Evolutionary conservation across 1,284 basidiomycete species (phyloP), one percentile per base, ranked within the genome.

Genomic region (Ustilago sp.): DNA sequence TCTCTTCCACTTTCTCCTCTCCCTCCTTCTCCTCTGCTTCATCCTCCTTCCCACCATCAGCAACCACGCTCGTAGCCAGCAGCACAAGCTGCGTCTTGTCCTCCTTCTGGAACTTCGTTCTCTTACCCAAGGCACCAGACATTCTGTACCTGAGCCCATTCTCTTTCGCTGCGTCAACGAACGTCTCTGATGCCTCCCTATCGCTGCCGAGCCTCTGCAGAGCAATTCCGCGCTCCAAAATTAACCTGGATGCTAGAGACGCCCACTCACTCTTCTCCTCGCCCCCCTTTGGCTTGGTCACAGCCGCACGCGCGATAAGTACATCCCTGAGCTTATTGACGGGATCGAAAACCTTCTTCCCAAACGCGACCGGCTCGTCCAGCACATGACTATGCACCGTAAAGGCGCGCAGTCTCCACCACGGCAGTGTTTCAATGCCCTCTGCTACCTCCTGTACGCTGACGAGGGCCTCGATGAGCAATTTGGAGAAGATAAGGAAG

Each of bases 41-140:
- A 11, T 71, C 70, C 50, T 80, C 79, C 57, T 77, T 69, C 3
- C 76, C 77, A 12, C 69, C 72, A 17, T 72, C 81, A 3, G 63
- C 77, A 19, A 80, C 78, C 4, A 68, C 63, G 70, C 93, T 94
- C 87, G 94, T 91, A 36, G 97, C 96, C 11, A 99, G 90, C n/a
- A 99, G 89, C 38, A 99, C 92, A 51, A 99, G 91, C 87, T 98
- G 96, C 63, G 92, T 93, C 70, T 93, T 88, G 54, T 94, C 93
- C 60, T 88, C 90, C 75, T 92, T 89, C 87, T 99, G 97, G 87
- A 93, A 99, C 86, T 94, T 98, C 15, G 97, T 99, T 68, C 93
- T 90, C 87, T 93, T 95, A 31, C 97, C 97, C 65, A 96, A 88
- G 8, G 95, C 94, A 13, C 97, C 97, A 0, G 94, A 95, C 68